Percentiles rank a stretch among this genome's conserved stretches.
Evolutionary conservation across 176 grass and related monocot species (phyloP).

Genomic region (Cenchrus americanus): DNA sequence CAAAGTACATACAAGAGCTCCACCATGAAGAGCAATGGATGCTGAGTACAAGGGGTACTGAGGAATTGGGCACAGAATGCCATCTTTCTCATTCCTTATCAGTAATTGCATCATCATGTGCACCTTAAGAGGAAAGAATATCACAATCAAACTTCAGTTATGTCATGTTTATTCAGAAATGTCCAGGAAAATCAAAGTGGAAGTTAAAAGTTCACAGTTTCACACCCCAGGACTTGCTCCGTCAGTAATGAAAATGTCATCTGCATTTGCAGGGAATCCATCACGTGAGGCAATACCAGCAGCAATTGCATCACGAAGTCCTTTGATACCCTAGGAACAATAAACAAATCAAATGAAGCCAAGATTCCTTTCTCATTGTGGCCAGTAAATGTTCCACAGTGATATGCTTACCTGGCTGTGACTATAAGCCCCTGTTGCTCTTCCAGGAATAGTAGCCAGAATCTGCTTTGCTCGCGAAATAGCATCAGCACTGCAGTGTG

Average conservation of each 20-base stretch:
- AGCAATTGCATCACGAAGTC: conserved; percentile 95
- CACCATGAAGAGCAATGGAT: conserved; percentile 96
- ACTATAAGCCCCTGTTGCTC: conserved; percentile 95
- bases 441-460: conserved; percentile 74
- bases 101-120: conserved; percentile 99
- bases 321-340: conserved; percentile 86
- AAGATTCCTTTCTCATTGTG: conserved; percentile 16
- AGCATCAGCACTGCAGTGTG: conserved; percentile 71
- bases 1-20: conserved; percentile 80
- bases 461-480: conserved; percentile 81
- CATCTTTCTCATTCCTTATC: conserved; percentile 91
- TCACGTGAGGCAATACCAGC: conserved; percentile 85
- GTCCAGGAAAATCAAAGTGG: not conserved
- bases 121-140: conserved; percentile 60
- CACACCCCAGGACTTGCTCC: conserved; percentile 93
- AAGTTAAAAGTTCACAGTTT: conserved; percentile 46
- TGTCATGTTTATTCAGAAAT: conserved; percentile 33
- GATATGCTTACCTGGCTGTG: conserved; percentile 80
- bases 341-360: conserved; percentile 33
- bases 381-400: conserved; percentile 33
- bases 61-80: conserved; percentile 95
- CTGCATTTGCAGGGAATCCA: conserved; percentile 88
- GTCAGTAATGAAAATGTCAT: conserved; percentile 97
- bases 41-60: conserved; percentile 98
- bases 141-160: conserved; percentile 18